Conservation (phyloP, 1,139 yeast genomes). For the Oligophagozyma castellii region DNA sequence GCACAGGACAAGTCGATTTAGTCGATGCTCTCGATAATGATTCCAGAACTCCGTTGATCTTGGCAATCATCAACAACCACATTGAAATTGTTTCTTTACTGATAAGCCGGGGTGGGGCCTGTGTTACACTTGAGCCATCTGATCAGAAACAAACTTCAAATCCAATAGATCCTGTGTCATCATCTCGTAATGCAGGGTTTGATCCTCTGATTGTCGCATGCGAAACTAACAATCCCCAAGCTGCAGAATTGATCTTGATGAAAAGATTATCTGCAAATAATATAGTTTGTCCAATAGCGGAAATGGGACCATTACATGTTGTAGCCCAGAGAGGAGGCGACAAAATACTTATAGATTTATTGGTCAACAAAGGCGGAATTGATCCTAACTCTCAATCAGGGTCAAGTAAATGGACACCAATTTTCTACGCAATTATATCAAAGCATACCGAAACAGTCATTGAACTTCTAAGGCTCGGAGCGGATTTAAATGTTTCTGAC, state of each 20-base stretch:
- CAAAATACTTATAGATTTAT: constrained; percentile 46
- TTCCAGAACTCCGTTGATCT: constrained; percentile 66
- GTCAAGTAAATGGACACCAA: constrained; percentile 86
- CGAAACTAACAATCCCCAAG: constrained; percentile 62
- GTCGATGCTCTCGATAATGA: constrained; percentile 49
- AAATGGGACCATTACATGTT: constrained; percentile 68
- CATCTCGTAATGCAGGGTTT: constrained; percentile 29
- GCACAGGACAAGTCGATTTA: constrained; percentile 13
- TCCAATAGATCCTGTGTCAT: constrained; percentile 1
- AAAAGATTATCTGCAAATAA: constrained; percentile 7
- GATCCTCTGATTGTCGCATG: constrained; percentile 87
- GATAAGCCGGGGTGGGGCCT: no score
- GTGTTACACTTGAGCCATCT: constrained; percentile 48
- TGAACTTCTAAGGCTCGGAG: constrained; percentile 55
- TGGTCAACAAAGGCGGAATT: constrained; percentile 63
- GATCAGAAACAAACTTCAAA: background rate
- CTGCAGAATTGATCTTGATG: constrained; percentile 46
- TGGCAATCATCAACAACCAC: constrained; percentile 63
- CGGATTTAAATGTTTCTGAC: constrained; percentile 59
- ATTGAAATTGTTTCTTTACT: constrained; percentile 34
- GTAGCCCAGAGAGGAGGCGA: constrained; percentile 74
- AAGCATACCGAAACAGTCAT: constrained; percentile 65
- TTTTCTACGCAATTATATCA: constrained; percentile 79
- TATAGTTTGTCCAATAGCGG: constrained; percentile 1
- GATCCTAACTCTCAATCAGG: constrained; percentile 71